phyloP scores from a whole-genome alignment of 495 filamentous ascomycete species.

The Cercophora sp. region DNA sequence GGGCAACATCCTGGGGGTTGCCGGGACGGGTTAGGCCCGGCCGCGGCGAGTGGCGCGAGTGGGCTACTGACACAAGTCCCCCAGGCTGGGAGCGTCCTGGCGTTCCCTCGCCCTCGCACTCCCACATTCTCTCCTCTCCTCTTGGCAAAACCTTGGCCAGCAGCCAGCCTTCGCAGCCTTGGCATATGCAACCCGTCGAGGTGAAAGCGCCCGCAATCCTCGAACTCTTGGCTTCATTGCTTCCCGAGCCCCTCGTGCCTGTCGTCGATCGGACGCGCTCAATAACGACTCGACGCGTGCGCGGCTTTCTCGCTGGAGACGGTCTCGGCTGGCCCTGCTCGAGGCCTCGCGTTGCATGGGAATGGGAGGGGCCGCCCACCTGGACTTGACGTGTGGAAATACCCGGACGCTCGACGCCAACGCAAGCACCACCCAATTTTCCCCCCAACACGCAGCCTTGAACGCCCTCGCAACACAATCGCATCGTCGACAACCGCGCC shows the following conservation, averaged over 20 bases:
- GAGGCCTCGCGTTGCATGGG: not conserved
- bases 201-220: conserved; percentile 26
- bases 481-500: conserved; percentile 13
- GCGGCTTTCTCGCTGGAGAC: not conserved
- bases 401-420: conserved; percentile 6
- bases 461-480: not conserved
- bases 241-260: not conserved
- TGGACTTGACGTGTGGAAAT: conserved; percentile 2
- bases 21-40: too few relatives aligned
- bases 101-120: conserved; percentile 7
- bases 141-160: conserved; percentile 30
- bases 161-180: conserved; percentile 28
- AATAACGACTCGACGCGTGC: conserved; percentile 1
- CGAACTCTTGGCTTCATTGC: conserved; percentile 28
- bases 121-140: conserved; percentile 17
- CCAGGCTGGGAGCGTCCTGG: not conserved
- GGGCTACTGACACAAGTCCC: too few relatives aligned
- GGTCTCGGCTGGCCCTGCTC: not conserved
- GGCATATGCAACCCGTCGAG: conserved; percentile 35
- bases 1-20: too few relatives aligned
- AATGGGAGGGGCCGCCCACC: not conserved
- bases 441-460: conserved; percentile 1
- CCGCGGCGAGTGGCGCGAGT: too few relatives aligned
- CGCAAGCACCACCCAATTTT: not conserved
- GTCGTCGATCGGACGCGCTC: not conserved